A percentile compares a stretch with the other conserved stretches of the same genome.
These are phyloP conservation scores for Suhomyces panamericanus DNA, from an alignment of 1,139 yeast species.

Conservation along the genomic window DNA sequence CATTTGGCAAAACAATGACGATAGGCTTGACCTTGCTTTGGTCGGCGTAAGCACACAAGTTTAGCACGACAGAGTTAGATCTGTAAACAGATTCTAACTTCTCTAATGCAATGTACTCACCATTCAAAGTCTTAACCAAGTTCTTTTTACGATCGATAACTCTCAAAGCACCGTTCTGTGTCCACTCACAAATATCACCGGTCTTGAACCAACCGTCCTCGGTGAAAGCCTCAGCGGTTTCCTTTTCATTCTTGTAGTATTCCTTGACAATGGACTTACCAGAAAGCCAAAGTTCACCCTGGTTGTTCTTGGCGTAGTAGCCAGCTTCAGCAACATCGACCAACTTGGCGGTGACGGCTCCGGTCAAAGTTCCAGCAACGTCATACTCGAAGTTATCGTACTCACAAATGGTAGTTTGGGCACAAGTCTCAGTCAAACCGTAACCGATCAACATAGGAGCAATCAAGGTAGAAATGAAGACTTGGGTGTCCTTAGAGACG, in stretches of 20 bases:
- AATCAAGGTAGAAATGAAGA: slow-evolving; percentile 70
- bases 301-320: slow-evolving; percentile 84
- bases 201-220: slow-evolving; percentile 94
- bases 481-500: slow-evolving; percentile 81
- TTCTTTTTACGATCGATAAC: slow-evolving; percentile 96
- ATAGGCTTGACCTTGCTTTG: slow-evolving; percentile 82
- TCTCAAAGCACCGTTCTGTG: slow-evolving; percentile 71
- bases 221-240: slow-evolving; percentile 75
- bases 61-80: slow-evolving; percentile 72
- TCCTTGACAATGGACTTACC: slow-evolving; percentile 75
- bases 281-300: slow-evolving; percentile 85
- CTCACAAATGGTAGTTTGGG: slow-evolving; percentile 74
- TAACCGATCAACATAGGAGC: slow-evolving; percentile 94
- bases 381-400: slow-evolving; percentile 68
- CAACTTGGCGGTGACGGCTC: slow-evolving; percentile 83
- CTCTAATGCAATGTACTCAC: slow-evolving; percentile 97
- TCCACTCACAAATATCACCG: slow-evolving; percentile 98
- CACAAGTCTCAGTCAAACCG: slow-evolving; percentile 96
- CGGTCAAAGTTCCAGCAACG: slow-evolving; percentile 79
- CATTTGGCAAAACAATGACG: slow-evolving; percentile 86
- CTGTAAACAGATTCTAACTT: slow-evolving; percentile 86
- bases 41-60: slow-evolving; percentile 94
- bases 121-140: slow-evolving; percentile 91
- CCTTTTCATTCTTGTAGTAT: slow-evolving; percentile 81
- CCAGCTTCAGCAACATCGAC: slow-evolving; percentile 93